phyloP scores from a whole-genome alignment of 1,284 basidiomycete species.

The Inonotus hispidus region DNA sequence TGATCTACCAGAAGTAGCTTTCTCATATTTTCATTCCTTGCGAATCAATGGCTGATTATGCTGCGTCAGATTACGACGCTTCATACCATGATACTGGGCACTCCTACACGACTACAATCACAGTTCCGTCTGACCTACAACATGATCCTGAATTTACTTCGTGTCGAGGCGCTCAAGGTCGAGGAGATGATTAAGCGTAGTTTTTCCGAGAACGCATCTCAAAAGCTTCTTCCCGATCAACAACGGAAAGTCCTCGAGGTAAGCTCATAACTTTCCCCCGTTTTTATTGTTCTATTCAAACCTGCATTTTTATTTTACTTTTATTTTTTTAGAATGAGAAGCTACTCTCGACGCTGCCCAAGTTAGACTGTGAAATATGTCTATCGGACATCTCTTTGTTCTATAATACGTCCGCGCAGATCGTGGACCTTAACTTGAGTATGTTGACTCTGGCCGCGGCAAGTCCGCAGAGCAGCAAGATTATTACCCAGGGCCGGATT shows the following conservation, averaged over 20 bases:
- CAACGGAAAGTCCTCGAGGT: slow-evolving; percentile 84
- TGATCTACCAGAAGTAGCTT: slow-evolving; percentile 74
- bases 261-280: slow-evolving; percentile 22
- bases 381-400: slow-evolving; percentile 64
- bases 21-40: slow-evolving; percentile 22
- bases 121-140: slow-evolving; percentile 99
- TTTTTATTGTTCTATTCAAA: too few species aligned
- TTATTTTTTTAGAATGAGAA: slow-evolving; percentile 61
- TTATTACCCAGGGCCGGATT: slow-evolving; percentile 71
- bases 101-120: slow-evolving; percentile 87
- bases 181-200: slow-evolving; percentile 99
- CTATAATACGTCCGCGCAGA: slow-evolving; percentile 72
- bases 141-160: slow-evolving; percentile 96
- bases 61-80: slow-evolving; percentile 67
- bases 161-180: slow-evolving; percentile 93
- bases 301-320: not conserved
- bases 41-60: slow-evolving; percentile 11
- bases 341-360: slow-evolving; percentile 57
- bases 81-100: slow-evolving; percentile 90
- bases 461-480: slow-evolving; percentile 65
- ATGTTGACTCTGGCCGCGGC: slow-evolving; percentile 62
- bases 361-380: slow-evolving; percentile 69
- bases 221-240: slow-evolving; percentile 88
- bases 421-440: slow-evolving; percentile 62
- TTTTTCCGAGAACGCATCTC: slow-evolving; percentile 97